A percentile compares a stretch with the other conserved stretches of the same genome.
Conservation (phyloP, 2,329 filamentous ascomycete genomes). For the Lachnellula hyalina region DNA sequence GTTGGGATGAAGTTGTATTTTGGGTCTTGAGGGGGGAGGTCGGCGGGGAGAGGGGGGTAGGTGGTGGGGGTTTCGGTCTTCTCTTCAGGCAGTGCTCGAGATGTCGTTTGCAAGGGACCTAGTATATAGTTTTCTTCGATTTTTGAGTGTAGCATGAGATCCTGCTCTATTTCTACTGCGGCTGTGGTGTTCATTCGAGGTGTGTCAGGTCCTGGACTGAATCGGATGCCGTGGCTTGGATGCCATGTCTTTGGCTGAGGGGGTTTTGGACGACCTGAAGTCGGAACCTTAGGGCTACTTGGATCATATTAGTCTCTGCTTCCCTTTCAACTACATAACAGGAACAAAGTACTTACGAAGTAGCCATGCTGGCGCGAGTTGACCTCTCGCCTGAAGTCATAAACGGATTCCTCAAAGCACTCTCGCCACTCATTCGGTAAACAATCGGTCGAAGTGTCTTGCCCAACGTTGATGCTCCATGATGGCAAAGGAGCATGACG, state of each 20-base stretch:
- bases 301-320: too few species aligned
- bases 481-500: conserved; percentile 31
- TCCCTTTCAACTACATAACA: neutral
- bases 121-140: conserved; percentile 21
- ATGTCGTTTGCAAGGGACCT: conserved; percentile 2
- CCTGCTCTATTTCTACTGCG: conserved; percentile 10
- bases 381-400: conserved; percentile 6
- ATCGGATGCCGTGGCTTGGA: conserved; percentile 36
- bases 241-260: conserved; percentile 32
- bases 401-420: conserved; percentile 5
- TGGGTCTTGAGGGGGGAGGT: conserved; percentile 13
- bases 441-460: conserved; percentile 23
- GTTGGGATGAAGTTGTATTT: conserved; percentile 32
- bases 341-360: neutral
- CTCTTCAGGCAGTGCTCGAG: neutral
- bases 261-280: neutral
- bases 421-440: conserved; percentile 17
- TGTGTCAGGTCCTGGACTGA: conserved; percentile 18
- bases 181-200: conserved; percentile 19
- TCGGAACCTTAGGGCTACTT: too few species aligned
- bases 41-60: neutral
- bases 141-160: conserved; percentile 15
- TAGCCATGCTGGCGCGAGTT: conserved; percentile 9
- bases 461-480: conserved; percentile 32
- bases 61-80: neutral